Evolutionary conservation across 495 filamentous ascomycete species (phyloP), one percentile per base, ranked within the genome.

Genomic region (Mycothermus thermophilus): DNA sequence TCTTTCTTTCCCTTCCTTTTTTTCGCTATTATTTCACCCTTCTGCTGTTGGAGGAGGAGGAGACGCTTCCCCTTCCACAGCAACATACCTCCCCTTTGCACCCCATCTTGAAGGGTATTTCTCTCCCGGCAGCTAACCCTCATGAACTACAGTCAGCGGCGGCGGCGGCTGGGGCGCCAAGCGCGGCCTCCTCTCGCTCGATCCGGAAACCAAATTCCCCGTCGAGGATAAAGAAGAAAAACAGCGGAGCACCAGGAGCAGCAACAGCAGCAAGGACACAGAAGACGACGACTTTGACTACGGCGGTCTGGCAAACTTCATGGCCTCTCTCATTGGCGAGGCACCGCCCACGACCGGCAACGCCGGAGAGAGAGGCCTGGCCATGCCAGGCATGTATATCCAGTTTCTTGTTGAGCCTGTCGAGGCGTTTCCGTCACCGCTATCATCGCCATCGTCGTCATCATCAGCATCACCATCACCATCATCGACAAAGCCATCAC

Each of bases 161-260:
- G 86, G 86, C 41, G 86, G 86, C 33, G 86, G 86, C 29, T 94
- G 86, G 86, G 86, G 86, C 4, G 62, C 72, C 41, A 94, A 92
- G 53, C 73, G 77, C 36, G 86, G 86, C 4, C 64, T 94, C 9
- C 60, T 93, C 5, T 85, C 83, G 6, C 62, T 94, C 0, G 84
- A 92, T 48, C 83, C 83, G 13, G 71, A 83, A 43, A 64, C 61
- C 11, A 59, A 46, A 13, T 65, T 53, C 30, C 44, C 48, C 20
- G 34, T 45, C 2, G 32, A 50, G 3, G 49, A 49, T 17, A 25
- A 53, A 5, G 46, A 52, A 10, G 52, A 52, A n/a, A n/a, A n/a
- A n/a, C n/a, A n/a, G n/a, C n/a, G n/a, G n/a, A n/a, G n/a, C n/a
- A n/a, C n/a, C n/a, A n/a, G n/a, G n/a, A n/a, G n/a, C n/a, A n/a